Evolutionary conservation across 31 red algal genomes (phyloP), one percentile per base, ranked within the genome.

Genomic region (Asparagopsis taxiformis): DNA sequence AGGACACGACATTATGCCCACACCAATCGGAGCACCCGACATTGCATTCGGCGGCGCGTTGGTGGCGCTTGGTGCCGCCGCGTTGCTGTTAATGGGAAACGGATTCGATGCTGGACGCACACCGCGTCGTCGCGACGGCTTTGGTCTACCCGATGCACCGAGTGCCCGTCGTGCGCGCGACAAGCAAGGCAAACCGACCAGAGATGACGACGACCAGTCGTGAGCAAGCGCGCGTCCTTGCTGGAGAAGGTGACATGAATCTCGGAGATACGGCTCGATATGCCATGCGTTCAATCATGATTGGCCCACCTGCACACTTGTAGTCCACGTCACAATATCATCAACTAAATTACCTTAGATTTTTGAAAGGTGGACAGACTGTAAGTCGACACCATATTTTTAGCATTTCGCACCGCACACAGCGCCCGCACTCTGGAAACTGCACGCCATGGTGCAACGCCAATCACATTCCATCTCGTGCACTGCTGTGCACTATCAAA

Each of bases 11-110:
- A 25, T 61, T 43, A 35, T 68, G 31, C 76, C 76, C 15, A 64
- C 76, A 6, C 76, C 76, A 0, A 31, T 80, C 0, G 76, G 76
- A 1, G 70, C 76, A 21, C 76, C 76, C 20, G 76, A 80, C 76
- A 46, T 80, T 55, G 76, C 76, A 26, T 80, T 80, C 54, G 76
- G 76, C 2, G 51, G 51, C 2, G 76, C 76, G 29, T 52, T 80
- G 13, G 23, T 69, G 4, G 64, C 76, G 13, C 64, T 80, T 8
- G 76, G 63, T 16, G 76, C 52, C 37, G 65, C 65, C 15, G 76
- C 63, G 63, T 39, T 80, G 26, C 32, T 69, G 29, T 24, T 69
- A 2, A 71, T 80, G 64, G 76, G 63, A 7, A 66, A 69, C 23
- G 76, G 76, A 16, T 80, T 70, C 15, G 17, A 52, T 13, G 76